A percentile compares a stretch with the other conserved stretches of the same genome.
These are phyloP conservation scores for Cryptococcus sp. DNA, from an alignment of 1,284 basidiomycete genomes.

Conservation along the genomic window DNA sequence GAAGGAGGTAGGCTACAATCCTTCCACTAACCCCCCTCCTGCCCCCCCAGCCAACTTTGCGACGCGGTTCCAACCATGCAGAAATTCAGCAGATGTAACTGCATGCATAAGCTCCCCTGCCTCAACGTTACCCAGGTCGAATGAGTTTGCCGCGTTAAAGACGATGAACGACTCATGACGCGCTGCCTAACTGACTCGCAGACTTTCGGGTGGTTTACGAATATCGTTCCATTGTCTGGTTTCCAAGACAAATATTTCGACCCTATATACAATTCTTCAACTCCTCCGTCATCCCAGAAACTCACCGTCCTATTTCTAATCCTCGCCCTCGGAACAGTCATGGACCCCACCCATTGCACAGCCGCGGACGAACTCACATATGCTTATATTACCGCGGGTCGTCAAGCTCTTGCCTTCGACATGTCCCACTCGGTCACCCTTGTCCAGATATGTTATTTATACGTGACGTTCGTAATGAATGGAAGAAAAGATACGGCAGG, in stretches of 20 bases:
- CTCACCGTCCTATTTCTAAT: conserved; percentile 14
- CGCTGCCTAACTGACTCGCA: no score
- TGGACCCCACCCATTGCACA: conserved; percentile 11
- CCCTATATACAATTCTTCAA: conserved; percentile 7
- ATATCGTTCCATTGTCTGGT: conserved; percentile 9
- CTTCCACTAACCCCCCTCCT: no score
- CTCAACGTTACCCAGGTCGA: no score
- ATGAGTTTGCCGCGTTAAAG: no score
- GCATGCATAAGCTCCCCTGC: no score
- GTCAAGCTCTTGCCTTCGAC: conserved; percentile 16
- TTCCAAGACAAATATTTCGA: conserved; percentile 9
- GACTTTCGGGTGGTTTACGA: conserved; percentile 15
- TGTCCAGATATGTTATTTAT: conserved; percentile 29
- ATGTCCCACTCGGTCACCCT: conserved; percentile 19
- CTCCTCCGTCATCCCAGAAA: conserved; percentile 9
- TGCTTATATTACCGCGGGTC: conserved; percentile 7
- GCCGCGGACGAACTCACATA: conserved; percentile 1
- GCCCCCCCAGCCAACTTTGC: no score
- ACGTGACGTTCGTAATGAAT: conserved; percentile 28
- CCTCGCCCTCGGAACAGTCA: conserved; percentile 14
- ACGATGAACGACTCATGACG: no score
- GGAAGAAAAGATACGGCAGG: conserved; percentile 23
- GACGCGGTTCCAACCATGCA: no score
- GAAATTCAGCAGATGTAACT: no score
- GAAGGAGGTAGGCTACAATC: no score